phyloP scores from a whole-genome alignment of 2,329 filamentous ascomycete genomes.

The Zymoseptoria crescenta region DNA sequence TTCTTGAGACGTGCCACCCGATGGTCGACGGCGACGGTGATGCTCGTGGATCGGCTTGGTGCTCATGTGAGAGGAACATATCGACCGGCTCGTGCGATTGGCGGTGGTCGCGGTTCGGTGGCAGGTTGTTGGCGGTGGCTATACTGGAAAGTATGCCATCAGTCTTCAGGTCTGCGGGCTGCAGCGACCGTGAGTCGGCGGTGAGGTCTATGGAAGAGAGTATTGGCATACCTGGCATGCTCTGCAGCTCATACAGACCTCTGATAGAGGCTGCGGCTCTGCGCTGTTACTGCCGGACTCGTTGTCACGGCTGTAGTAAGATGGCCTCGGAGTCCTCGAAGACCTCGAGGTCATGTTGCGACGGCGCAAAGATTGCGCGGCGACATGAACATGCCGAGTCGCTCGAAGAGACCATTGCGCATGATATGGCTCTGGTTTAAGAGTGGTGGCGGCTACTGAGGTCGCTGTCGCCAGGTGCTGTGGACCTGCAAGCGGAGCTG shows the following conservation, averaged over 20 bases:
- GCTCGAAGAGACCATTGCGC: neutral
- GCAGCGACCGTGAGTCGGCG: neutral
- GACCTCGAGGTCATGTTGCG: neutral
- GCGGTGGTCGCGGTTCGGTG: neutral
- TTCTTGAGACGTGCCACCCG: neutral
- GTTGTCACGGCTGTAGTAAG: neutral
- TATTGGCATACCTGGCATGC: neutral
- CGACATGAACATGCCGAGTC: neutral
- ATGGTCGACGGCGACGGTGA: neutral
- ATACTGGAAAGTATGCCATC: neutral
- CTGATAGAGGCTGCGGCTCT: neutral
- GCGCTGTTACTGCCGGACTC: neutral
- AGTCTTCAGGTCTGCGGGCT: neutral
- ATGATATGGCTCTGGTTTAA: neutral
- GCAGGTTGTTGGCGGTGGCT: neutral
- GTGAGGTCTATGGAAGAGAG: neutral
- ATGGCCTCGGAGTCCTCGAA: neutral
- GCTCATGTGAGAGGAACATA: neutral
- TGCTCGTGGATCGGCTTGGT: neutral
- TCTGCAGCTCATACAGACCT: neutral
- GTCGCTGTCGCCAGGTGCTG: neutral
- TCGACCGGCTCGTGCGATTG: neutral
- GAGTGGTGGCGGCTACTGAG: neutral
- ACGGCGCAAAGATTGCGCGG: neutral
- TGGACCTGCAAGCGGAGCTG: neutral